Evolutionary conservation across 176 grass and related monocot species (phyloP), one percentile per base, ranked within the genome.

Genomic region (Lolium perenne): DNA sequence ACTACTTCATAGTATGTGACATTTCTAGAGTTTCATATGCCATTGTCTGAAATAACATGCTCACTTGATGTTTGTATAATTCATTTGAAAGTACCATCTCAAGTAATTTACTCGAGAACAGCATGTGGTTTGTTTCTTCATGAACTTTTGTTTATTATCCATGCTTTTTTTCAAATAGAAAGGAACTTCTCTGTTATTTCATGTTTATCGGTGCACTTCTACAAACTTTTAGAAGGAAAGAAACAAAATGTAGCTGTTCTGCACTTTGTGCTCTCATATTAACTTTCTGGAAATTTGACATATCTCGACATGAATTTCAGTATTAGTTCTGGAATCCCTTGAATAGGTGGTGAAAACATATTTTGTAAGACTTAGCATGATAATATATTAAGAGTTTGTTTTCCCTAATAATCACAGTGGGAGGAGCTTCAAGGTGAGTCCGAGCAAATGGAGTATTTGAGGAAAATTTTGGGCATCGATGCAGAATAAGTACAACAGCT

Each of bases 381-480:
- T 23, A 15, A 29, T 38, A 26, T 84, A 41, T 41, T 60, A 59
- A 53, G 9, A 59, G 10, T 57, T 54, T 68, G 13, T 51, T 43
- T 83, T 74, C 21, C 60, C 7, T 79, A 29, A 50, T 8, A 60
- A 68, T 76, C 84, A 80, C 93, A 98, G 95, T 98, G 95, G 95
- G 93, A 93, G 48, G 84, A 91, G 59, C 93, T 95, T 38, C 83
- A 88, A 85, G 93, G 93, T 26, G 89, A 90, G 26, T 89, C 80
- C 43, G 88, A 98, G 86, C 93, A 98, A 84, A 85, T 98, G 84
- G 91, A 95, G 58, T 95, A 98, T 85, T 82, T 98, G 66, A 98
- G 95, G 81, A 95, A 61, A 85, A 89, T 95, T 83, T 89, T 98
- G 64, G 88, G 66, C 46, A 66, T 92, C 53, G 86, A 92, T 51